phyloP scores from a whole-genome alignment of 2,329 filamentous ascomycete species.

The Trichoderma aggressivum region DNA sequence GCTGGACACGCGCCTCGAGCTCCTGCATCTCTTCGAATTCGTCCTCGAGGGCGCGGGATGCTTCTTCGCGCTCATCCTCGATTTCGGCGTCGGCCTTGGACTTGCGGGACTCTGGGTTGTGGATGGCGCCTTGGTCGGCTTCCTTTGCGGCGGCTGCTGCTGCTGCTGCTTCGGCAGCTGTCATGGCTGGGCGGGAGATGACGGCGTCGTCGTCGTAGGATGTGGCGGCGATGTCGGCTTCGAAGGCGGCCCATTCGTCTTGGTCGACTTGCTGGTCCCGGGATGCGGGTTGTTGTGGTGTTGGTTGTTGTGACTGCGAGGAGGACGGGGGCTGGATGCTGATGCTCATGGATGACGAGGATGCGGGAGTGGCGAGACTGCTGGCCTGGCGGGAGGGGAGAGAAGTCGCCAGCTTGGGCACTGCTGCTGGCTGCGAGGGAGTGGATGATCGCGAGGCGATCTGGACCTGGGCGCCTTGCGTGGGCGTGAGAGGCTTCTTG shows the following conservation, averaged over 20 bases:
- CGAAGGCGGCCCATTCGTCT: slow-evolving; percentile 81
- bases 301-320: slow-evolving; percentile 20
- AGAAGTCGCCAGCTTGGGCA: slow-evolving; percentile 23
- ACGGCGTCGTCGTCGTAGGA: slow-evolving; percentile 48
- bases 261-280: slow-evolving; percentile 52
- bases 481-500: slow-evolving; percentile 50
- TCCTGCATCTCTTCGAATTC: slow-evolving; percentile 83
- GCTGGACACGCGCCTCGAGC: slow-evolving; percentile 67
- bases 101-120: slow-evolving; percentile 40
- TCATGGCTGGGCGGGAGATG: slow-evolving; percentile 67
- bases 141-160: slow-evolving; percentile 53
- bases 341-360: slow-evolving; percentile 10
- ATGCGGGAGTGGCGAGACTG: slow-evolving; percentile 19
- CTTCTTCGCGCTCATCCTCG: slow-evolving; percentile 72
- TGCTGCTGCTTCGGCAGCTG: slow-evolving; percentile 59
- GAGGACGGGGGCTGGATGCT: neutral
- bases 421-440: slow-evolving; percentile 36
- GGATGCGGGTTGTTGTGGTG: slow-evolving; percentile 2
- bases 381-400: slow-evolving; percentile 32
- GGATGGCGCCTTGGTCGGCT: slow-evolving; percentile 36
- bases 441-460: slow-evolving; percentile 64
- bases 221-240: slow-evolving; percentile 68
- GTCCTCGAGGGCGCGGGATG: slow-evolving; percentile 66
- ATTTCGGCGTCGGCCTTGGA: slow-evolving; percentile 53
- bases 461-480: slow-evolving; percentile 56